Evolutionary conservation across 768 basidiomycete species (phyloP).

Genomic region (Kondoa malvinella): DNA sequence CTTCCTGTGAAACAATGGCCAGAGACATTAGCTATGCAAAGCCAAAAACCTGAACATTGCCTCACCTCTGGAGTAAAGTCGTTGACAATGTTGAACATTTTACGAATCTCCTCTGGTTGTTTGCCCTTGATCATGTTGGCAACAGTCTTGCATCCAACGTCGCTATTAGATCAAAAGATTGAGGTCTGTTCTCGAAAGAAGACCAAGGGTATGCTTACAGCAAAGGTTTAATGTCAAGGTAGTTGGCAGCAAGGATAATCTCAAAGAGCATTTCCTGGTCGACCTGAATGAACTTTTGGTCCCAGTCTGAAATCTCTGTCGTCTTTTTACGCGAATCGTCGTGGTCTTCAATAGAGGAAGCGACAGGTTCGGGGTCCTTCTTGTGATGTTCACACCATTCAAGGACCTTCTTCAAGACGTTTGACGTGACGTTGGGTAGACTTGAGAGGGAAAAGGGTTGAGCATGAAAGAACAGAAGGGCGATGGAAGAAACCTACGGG

Average conservation of each 20-base stretch:
- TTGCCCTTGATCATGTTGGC: slow-evolving; percentile 99
- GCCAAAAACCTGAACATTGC: slow-evolving; percentile 40
- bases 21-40: too few relatives aligned
- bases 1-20: slow-evolving; percentile 19
- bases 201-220: slow-evolving; percentile 45
- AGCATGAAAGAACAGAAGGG: not conserved
- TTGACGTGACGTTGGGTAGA: slow-evolving; percentile 20
- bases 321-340: slow-evolving; percentile 94
- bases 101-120: slow-evolving; percentile 97
- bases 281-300: slow-evolving; percentile 93
- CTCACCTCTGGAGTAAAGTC: slow-evolving; percentile 99
- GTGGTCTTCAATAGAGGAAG: slow-evolving; percentile 61
- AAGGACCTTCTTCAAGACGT: slow-evolving; percentile 48
- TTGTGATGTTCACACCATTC: slow-evolving; percentile 99
- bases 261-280: slow-evolving; percentile 99
- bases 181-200: not conserved
- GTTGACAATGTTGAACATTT: slow-evolving; percentile 47
- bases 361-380: slow-evolving; percentile 77
- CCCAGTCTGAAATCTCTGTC: slow-evolving; percentile 98
- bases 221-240: slow-evolving; percentile 96
- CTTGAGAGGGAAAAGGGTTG: slow-evolving; percentile 18
- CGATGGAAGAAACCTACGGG: slow-evolving; percentile 38
- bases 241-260: slow-evolving; percentile 98
- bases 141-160: slow-evolving; percentile 95
- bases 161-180: slow-evolving; percentile 37